Evolutionary conservation across 2,329 filamentous ascomycete genomes (phyloP).

Genomic region (Colletotrichum agaves): DNA sequence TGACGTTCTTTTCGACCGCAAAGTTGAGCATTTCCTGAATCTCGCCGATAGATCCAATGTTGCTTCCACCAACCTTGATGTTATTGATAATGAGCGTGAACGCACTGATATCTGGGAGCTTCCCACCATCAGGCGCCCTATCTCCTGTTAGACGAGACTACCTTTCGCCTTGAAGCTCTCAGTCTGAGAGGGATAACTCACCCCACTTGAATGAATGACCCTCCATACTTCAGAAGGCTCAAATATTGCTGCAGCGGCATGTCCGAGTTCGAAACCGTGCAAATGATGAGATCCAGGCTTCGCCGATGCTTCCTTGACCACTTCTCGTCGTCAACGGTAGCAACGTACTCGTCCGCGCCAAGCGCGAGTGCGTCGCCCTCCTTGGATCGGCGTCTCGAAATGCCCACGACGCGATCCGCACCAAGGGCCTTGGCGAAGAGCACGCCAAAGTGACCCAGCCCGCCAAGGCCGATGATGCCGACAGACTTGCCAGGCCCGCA

Average conservation of each 20-base stretch:
- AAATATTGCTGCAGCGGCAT: constrained; percentile 75
- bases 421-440: constrained; percentile 75
- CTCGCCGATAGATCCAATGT: constrained; percentile 54
- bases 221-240: constrained; percentile 66
- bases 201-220: constrained; percentile 72
- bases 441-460: constrained; percentile 75
- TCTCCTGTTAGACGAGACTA: neutral
- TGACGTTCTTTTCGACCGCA: constrained; percentile 62
- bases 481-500: constrained; percentile 75
- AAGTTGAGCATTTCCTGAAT: constrained; percentile 67
- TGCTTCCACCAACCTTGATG: constrained; percentile 56
- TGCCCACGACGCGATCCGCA: constrained; percentile 68
- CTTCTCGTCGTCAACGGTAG: constrained; percentile 59
- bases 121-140: constrained; percentile 66
- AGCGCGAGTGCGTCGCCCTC: constrained; percentile 65
- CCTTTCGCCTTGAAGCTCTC: neutral
- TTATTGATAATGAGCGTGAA: constrained; percentile 68
- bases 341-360: constrained; percentile 64
- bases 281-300: constrained; percentile 68
- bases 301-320: constrained; percentile 64
- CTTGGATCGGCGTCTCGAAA: constrained; percentile 65
- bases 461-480: constrained; percentile 75
- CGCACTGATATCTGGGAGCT: constrained; percentile 57
- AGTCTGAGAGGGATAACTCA: constrained; percentile 43
- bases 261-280: constrained; percentile 60